Base-by-base conservation (phyloP, 139 green algal genomes). In the Chlamydomonas eustigma region DNA sequence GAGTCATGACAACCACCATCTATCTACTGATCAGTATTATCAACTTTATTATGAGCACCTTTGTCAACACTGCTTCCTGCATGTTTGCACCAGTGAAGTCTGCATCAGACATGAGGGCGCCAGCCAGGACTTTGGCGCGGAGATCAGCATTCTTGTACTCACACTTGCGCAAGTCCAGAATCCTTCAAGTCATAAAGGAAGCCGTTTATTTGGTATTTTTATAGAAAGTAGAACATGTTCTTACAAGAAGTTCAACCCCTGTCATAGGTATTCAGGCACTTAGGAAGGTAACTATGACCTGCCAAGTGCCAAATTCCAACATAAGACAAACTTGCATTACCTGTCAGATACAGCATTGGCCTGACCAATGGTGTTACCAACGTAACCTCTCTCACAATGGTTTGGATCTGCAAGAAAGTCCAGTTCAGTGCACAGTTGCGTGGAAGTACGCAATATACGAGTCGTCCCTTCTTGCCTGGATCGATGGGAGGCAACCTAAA, bases 311-410 rank as follows among this genome's bases (percentile, higher is more conserved):
- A n/a, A n/a, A n/a, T n/a, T n/a, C n/a, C n/a, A n/a, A n/a, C n/a
- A n/a, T n/a, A n/a, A n/a, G n/a, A n/a, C n/a, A n/a, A n/a, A n/a
- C n/a, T n/a, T n/a, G n/a, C n/a, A n/a, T 58, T 28, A 75, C 37
- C 25, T 35, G 39, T 98, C 92, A 2, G 83, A 90, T 39, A 99
- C 95, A 18, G 91, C 95, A 72, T 98, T 98, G 44, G 95, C 94
- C 90, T 96, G 90, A 1, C 93, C 93, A 44, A 97, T 95, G 31
- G 93, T 98, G 89, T 98, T 98, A 74, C 93, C 93, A 0, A 88
- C 81, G 68, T 89, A 96, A 8, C 85, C 93, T 34, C 91, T 89
- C 22, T 93, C 91, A 79, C 93, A 98, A 3, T 91, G 76, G 64
- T 89, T 86, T 33, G 93, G 93, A 74, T 97, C 93, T 79, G n/a